phyloP scores from a whole-genome alignment of 768 basidiomycete genomes.

The Agrocybe pediades region DNA sequence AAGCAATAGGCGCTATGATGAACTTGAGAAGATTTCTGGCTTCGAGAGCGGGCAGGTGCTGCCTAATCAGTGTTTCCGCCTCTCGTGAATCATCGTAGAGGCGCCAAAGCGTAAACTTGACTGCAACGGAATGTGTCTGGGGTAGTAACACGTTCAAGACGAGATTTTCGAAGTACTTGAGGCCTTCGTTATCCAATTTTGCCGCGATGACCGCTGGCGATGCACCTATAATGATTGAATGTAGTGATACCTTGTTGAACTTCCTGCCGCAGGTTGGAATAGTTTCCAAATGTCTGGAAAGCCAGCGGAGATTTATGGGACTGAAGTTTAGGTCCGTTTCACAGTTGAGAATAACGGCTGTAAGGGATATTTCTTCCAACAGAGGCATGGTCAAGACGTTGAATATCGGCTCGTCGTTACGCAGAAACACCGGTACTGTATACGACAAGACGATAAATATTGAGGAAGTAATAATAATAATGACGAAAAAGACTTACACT shows the following conservation, averaged over 20 bases:
- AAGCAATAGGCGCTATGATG: too few species aligned
- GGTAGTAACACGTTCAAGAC: neutral
- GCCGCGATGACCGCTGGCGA: neutral
- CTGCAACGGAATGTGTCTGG: neutral
- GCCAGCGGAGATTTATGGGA: neutral
- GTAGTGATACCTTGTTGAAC: neutral
- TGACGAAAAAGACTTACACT: neutral
- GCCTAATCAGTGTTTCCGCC: neutral
- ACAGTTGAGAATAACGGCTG: too few species aligned
- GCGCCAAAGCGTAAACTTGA: neutral
- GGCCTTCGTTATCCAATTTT: neutral
- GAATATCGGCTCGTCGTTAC: neutral
- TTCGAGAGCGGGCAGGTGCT: neutral
- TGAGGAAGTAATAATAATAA: neutral
- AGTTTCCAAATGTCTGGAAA: neutral
- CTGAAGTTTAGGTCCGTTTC: too few species aligned
- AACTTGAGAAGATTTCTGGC: neutral
- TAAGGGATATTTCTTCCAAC: too few species aligned
- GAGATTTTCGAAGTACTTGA: neutral
- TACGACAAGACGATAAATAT: too few species aligned
- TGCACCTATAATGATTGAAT: neutral
- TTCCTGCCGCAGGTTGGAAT: neutral
- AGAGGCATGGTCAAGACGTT: too few species aligned
- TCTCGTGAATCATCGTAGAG: neutral
- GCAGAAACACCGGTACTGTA: neutral